Base-by-base conservation (phyloP, 805 yeast species). In the Suhomyces sp. region DNA sequence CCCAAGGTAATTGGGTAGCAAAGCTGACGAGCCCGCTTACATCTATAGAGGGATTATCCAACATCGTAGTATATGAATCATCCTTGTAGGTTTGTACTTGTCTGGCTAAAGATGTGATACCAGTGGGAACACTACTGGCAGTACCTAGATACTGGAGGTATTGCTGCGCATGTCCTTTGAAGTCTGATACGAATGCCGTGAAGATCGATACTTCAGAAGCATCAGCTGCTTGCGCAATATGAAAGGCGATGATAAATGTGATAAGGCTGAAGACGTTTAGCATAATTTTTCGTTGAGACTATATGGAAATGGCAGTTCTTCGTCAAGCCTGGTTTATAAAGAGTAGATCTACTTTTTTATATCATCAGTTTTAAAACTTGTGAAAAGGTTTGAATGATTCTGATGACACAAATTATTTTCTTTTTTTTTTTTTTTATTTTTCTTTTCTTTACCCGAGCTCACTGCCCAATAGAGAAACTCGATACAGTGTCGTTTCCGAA, bases 21-120 rank as follows among this genome's bases (percentile, higher is more conserved):
- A 60, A 73, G 2, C 57, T 49, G 54, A 60, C 65, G 52, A 73
- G 61, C 33, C 53, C 56, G 24, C 54, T 51, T 52, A 69, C 56
- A 55, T 65, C 57, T 17, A 68, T 48, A 5, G 61, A 56, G 6
- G 69, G 44, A 48, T 68, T 55, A 44, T 65, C 58, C 53, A 70
- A 63, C 53, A 76, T 64, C 35, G 80, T 75, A 45, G 80, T 76
- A 64, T 73, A 76, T n/a, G 76, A 65, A 49, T 73, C 70, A 60
- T 76, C 78, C 9, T 75, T 76, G 63, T 75, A 76, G 45, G 79
- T 76, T 31, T 58, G 60, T 35, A 68, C 71, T 29, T 59, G 57
- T 44, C 57, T 44, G 44, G 73, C 75, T 50, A 74, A 60, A 13
- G 61, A 48, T 8, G 76, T 59, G 46, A 76, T 62, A 12, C 57